Base-by-base conservation (phyloP, 1,139 yeast genomes). In the Taphrina wiesneri region DNA sequence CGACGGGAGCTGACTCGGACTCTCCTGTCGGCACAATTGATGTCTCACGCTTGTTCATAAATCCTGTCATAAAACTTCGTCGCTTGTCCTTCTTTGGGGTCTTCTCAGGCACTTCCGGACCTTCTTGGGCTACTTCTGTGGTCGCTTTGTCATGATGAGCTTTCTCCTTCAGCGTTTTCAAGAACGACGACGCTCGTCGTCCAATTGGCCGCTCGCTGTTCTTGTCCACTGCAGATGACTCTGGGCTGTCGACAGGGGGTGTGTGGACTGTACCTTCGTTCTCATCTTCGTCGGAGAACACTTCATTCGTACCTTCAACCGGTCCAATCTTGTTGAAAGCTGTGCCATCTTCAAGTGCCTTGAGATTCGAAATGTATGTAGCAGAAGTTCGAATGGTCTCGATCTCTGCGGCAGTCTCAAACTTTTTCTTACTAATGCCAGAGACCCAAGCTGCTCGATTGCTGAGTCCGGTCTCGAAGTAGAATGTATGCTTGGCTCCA, bases 71-170 rank as follows among this genome's bases (percentile, higher is more conserved):
- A 28, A 59, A 59, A 9, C 52, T 39, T 9, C 47, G 15, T 7
- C 63, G 34, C 43, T 59, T 59, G n/a, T 59, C 63, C 63, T 59
- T 59, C 56, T 49, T 46, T 9, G 54, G 25, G 17, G 56, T 30
- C 45, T 52, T 52, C 21, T 30, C 56, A 13, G 26, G 45, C 26
- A 28, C 56, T 28, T 26, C 26, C 17, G 36, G 54, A 25, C 36
- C 36, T 7, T 49, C 36, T 2, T 23, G 25, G 3, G 49, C 13
- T 7, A 9, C n/a, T n/a, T 45, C 49, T 2, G 28, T 21, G 13
- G 28, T 23, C n/a, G 49, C n/a, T 21, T 45, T 45, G 26, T 45
- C 49, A 7, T 45, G 49, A n/a, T 39, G 43, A n/a, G 43, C 17
- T n/a, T 39, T 39, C 6, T 39, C 43, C n/a, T 39, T 39, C 43